phyloP scores from a whole-genome alignment of 1,284 basidiomycete species.

The Microbotryum saponariae region DNA sequence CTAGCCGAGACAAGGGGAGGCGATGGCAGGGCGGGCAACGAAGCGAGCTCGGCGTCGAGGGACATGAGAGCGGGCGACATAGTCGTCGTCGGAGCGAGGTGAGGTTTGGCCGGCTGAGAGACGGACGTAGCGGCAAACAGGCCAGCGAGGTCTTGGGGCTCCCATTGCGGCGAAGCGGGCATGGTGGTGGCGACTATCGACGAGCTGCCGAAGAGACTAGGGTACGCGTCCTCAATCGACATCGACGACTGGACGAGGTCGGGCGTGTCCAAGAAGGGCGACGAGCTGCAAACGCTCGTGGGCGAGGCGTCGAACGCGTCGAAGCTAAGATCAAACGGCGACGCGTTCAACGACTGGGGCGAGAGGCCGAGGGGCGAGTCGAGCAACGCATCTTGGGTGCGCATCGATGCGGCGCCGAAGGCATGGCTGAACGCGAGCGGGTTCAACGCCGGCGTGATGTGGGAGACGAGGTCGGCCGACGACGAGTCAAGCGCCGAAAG shows the following conservation, averaged over 20 bases:
- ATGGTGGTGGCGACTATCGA: neutral
- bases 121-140: neutral
- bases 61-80: neutral
- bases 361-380: slow-evolving; percentile 31
- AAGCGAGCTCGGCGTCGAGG: neutral
- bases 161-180: no score
- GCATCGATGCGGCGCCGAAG: neutral
- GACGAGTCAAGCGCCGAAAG: slow-evolving; percentile 14
- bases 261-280: slow-evolving; percentile 5
- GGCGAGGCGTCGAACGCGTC: neutral
- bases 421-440: slow-evolving; percentile 10
- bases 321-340: slow-evolving; percentile 21
- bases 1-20: no score
- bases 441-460: no score
- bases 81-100: slow-evolving; percentile 3
- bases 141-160: neutral
- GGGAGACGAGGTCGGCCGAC: neutral
- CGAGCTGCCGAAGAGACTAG: slow-evolving; percentile 13
- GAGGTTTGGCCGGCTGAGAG: neutral
- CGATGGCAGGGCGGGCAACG: no score
- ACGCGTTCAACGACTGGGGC: slow-evolving; percentile 15
- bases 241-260: slow-evolving; percentile 1
- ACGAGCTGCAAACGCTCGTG: neutral
- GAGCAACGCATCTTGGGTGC: slow-evolving; percentile 28
- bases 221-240: slow-evolving; percentile 2